phyloP scores from a whole-genome alignment of 345 rosid species.

The Dipteronia sinensis region DNA sequence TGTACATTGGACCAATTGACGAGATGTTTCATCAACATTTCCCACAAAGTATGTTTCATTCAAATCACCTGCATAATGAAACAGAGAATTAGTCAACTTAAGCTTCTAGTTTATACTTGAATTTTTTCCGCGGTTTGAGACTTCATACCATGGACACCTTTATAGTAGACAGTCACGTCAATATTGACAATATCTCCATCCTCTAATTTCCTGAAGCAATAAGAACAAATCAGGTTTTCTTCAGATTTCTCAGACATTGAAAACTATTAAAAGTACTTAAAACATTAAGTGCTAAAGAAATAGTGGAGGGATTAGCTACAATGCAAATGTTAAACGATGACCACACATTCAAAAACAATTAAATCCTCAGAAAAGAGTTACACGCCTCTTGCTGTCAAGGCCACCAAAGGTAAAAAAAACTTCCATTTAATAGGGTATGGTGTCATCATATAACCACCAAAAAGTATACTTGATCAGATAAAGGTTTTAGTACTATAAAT shows the following conservation, averaged over 20 bases:
- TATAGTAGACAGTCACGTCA: slow-evolving; percentile 83
- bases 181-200: slow-evolving; percentile 95
- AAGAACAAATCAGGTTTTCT: slow-evolving; percentile 13
- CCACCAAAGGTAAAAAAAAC: background rate
- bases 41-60: slow-evolving; percentile 98
- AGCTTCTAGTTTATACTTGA: background rate
- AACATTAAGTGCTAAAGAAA: background rate
- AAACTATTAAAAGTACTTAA: background rate
- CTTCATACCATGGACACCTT: slow-evolving; percentile 89
- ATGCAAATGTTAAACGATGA: background rate
- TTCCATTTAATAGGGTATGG: background rate
- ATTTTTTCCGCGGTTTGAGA: background rate
- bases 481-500: background rate
- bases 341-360: background rate
- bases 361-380: background rate
- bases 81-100: slow-evolving; percentile 13
- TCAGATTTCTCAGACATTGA: background rate
- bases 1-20: slow-evolving; percentile 77
- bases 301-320: no score
- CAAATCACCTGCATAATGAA: slow-evolving; percentile 69
- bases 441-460: background rate
- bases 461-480: background rate
- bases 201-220: slow-evolving; percentile 70
- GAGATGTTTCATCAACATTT: slow-evolving; percentile 88
- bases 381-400: background rate